Conservation (phyloP, 768 basidiomycete genomes). For the Boletus speciosus region DNA sequence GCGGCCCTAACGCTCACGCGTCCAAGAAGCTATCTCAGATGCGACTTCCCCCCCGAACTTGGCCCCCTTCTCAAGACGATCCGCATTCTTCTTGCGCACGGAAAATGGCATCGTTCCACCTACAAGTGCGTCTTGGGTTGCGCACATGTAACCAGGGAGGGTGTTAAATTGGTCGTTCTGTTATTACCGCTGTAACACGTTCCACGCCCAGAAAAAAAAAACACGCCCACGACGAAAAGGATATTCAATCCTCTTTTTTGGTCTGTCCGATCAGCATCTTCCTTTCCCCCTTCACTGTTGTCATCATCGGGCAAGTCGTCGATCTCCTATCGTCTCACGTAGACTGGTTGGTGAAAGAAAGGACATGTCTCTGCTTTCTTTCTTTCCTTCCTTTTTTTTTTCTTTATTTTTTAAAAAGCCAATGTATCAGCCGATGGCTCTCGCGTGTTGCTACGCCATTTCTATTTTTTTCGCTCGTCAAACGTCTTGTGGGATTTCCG, state of each 20-base stretch:
- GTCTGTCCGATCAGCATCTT: conserved; percentile 3
- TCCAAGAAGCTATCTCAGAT: conserved; percentile 4
- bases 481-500: not conserved
- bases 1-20: conserved; percentile 4
- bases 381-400: not conserved
- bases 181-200: conserved; percentile 18
- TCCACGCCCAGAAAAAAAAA: conserved; percentile 3
- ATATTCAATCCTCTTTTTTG: not conserved
- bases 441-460: not conserved
- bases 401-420: not conserved
- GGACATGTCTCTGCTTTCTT: not conserved
- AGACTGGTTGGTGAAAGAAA: not conserved
- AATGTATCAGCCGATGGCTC: not conserved
- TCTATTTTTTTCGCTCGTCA: not conserved
- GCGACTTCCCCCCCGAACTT: conserved; percentile 1
- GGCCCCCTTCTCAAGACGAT: conserved; percentile 21
- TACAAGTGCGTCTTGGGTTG: conserved; percentile 3
- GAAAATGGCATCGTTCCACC: conserved; percentile 6
- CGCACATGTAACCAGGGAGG: not conserved
- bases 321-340: conserved; percentile 5
- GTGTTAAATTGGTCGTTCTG: conserved; percentile 1
- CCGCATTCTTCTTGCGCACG: conserved; percentile 6
- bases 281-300: not conserved
- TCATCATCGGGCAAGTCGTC: not conserved
- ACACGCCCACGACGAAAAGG: not conserved